These are phyloP conservation scores for Aspergillus indologenus DNA, from an alignment of 495 filamentous ascomycete species.

Conservation along the genomic window DNA sequence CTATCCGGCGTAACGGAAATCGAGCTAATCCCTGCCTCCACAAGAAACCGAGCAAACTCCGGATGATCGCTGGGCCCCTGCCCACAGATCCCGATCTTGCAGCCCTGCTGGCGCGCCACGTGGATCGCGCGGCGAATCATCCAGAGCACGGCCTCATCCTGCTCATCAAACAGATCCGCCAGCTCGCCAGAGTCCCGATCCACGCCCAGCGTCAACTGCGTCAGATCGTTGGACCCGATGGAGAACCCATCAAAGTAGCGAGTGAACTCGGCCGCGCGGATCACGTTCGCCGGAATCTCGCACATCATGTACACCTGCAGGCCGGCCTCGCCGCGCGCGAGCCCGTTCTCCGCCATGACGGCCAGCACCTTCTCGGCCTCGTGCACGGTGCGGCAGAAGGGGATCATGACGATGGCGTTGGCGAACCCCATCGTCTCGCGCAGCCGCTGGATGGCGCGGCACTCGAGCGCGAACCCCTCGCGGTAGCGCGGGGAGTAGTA, in stretches of 20 bases:
- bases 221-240: constrained; percentile 40
- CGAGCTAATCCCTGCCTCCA: constrained; percentile 19
- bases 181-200: constrained; percentile 36
- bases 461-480: constrained; percentile 37
- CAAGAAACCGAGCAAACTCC: constrained; percentile 32
- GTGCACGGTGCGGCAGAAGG: constrained; percentile 34
- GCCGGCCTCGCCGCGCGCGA: constrained; percentile 29
- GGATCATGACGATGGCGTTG: constrained; percentile 38
- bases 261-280: constrained; percentile 29
- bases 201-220: constrained; percentile 35
- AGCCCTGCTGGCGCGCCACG: constrained; percentile 20
- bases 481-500: constrained; percentile 37
- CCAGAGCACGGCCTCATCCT: constrained; percentile 36
- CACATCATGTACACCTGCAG: constrained; percentile 40
- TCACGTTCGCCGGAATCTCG: constrained; percentile 39
- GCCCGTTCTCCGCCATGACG: constrained; percentile 32
- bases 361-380: constrained; percentile 32
- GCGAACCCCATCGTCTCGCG: constrained; percentile 34
- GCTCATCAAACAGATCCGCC: constrained; percentile 32
- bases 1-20: constrained; percentile 23
- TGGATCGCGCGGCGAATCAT: constrained; percentile 33
- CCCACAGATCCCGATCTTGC: constrained; percentile 36
- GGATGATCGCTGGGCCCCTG: constrained; percentile 38
- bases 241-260: constrained; percentile 38
- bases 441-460: constrained; percentile 34